These are phyloP conservation scores for Phanerochaete sordida DNA, from an alignment of 768 basidiomycete species.

Conservation along the genomic window DNA sequence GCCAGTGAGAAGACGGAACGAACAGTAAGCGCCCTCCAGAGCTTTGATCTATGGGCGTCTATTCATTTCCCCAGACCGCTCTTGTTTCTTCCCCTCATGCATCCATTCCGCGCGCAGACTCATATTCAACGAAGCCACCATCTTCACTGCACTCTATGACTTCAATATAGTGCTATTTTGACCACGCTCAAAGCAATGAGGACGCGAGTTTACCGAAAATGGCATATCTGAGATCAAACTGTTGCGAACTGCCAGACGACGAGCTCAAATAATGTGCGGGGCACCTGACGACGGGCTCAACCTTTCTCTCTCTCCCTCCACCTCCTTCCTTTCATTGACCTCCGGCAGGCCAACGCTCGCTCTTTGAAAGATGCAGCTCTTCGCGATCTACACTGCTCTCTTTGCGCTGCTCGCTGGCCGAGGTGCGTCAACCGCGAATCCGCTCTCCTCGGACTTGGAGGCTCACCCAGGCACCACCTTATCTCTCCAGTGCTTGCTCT, in stretches of 20 bases:
- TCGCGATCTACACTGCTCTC: slow-evolving; percentile 30
- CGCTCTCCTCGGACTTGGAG: neutral
- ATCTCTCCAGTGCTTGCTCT: slow-evolving; percentile 38
- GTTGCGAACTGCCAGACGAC: slow-evolving; percentile 4
- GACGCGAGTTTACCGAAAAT: neutral
- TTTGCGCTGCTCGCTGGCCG: slow-evolving; percentile 48
- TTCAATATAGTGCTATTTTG: neutral
- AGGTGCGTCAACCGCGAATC: slow-evolving; percentile 36
- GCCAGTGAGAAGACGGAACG: no score
- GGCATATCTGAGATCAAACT: slow-evolving; percentile 4
- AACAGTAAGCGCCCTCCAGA: no score
- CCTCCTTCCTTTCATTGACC: slow-evolving; percentile 11
- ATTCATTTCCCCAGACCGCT: no score
- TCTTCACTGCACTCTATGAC: neutral
- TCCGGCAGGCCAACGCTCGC: slow-evolving; percentile 32
- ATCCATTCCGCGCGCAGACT: no score
- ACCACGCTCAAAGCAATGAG: neutral
- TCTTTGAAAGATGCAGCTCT: slow-evolving; percentile 21
- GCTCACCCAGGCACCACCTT: neutral
- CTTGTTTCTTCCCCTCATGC: no score
- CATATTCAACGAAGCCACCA: no score
- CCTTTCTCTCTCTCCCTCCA: slow-evolving; percentile 14
- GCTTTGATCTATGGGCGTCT: no score
- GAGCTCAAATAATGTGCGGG: neutral
- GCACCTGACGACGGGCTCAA: slow-evolving; percentile 8